Percentiles rank a stretch among this genome's conserved stretches.
These are phyloP conservation scores for Albugo laibachii DNA, from an alignment of 352 stramenopile genomes.

Conservation along the genomic window DNA sequence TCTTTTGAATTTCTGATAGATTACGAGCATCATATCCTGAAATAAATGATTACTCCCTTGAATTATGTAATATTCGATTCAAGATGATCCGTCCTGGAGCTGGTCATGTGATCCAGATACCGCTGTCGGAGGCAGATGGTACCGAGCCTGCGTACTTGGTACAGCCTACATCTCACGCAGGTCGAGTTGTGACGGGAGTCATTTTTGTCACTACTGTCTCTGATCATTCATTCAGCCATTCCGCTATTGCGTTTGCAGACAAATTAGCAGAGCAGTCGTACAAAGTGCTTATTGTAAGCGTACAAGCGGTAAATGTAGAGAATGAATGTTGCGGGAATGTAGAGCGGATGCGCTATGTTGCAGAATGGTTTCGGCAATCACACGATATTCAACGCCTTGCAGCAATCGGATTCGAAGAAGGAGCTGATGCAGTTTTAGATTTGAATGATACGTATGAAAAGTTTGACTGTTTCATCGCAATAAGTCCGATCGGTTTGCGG, in stretches of 20 bases:
- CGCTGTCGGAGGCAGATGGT: no score
- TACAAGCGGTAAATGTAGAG: conserved; percentile 10
- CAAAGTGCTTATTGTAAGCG: conserved; percentile 59
- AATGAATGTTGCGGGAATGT: conserved; percentile 2
- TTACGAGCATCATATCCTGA: no score
- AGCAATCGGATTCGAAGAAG: conserved; percentile 38
- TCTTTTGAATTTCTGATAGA: no score
- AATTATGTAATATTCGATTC: no score
- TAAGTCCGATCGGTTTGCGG: conserved; percentile 41
- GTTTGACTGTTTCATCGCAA: conserved; percentile 37
- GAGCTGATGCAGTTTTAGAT: conserved; percentile 20
- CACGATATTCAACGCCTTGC: conserved; percentile 60
- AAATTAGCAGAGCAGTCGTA: conserved; percentile 77
- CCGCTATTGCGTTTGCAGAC: conserved; percentile 56
- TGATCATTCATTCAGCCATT: conserved; percentile 12
- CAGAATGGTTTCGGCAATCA: conserved; percentile 34
- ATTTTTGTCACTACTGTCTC: conserved; percentile 20
- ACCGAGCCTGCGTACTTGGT: conserved; percentile 34
- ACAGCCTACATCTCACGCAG: conserved; percentile 43
- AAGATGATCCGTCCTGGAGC: no score
- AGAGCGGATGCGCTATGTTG: conserved; percentile 23
- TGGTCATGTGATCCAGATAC: no score
- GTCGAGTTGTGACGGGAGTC: conserved; percentile 65
- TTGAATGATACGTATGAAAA: conserved; percentile 4
- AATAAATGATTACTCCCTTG: no score